Evolutionary conservation across 768 basidiomycete species (phyloP).

Genomic region (Clitopilus passeckerianus): DNA sequence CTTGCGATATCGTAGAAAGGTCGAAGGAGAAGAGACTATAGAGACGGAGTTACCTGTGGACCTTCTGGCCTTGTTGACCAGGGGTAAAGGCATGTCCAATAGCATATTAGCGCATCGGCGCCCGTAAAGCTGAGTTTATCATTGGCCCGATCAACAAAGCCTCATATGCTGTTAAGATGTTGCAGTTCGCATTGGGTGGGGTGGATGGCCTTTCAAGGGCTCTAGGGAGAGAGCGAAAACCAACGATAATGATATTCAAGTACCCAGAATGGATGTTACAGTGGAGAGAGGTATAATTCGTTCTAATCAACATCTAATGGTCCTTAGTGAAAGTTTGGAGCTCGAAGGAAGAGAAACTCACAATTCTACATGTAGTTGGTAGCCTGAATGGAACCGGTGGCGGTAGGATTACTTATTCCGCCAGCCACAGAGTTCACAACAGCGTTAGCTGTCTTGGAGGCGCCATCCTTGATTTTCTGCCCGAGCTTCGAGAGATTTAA

Average conservation of each 20-base stretch:
- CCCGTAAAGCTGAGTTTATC: neutral
- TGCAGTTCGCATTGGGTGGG: neutral
- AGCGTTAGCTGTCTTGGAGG: neutral
- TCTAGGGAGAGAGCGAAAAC: neutral
- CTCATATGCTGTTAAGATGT: neutral
- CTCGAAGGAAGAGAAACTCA: neutral
- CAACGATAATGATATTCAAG: neutral
- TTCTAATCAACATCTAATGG: too few species aligned
- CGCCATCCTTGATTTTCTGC: neutral
- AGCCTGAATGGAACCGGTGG: neutral
- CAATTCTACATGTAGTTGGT: neutral
- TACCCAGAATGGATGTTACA: too few species aligned
- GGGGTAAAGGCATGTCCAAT: neutral
- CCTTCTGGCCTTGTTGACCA: neutral
- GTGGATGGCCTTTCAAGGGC: neutral
- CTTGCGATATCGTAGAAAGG: neutral
- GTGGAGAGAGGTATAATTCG: too few species aligned
- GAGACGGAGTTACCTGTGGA: neutral
- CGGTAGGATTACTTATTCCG: neutral
- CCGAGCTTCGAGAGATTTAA: neutral
- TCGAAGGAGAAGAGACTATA: neutral
- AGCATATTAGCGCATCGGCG: neutral
- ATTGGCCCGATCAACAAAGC: neutral
- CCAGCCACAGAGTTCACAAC: neutral
- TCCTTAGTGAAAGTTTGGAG: too few species aligned